Evolutionary conservation across 441 rosid species (phyloP).

Genomic region (Cnidoscolus chayamansa): DNA sequence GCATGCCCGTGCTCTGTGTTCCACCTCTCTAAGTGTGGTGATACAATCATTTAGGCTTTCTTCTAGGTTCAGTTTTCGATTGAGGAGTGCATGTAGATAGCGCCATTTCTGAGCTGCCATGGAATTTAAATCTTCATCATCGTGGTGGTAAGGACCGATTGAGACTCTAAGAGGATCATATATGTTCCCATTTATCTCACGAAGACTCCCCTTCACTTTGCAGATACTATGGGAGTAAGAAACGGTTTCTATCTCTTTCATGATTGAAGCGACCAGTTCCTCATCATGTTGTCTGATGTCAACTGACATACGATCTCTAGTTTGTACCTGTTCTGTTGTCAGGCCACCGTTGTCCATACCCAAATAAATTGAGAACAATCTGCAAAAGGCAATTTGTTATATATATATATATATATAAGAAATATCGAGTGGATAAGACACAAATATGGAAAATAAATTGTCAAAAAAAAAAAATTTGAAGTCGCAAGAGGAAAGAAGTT

Average conservation of each 20-base stretch:
- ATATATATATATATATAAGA: background rate
- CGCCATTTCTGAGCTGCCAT: conserved; percentile 51
- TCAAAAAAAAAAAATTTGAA: no score
- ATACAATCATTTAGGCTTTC: conserved; percentile 37
- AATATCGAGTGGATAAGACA: background rate
- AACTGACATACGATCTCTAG: conserved; percentile 30
- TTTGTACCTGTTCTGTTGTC: background rate
- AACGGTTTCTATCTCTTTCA: conserved; percentile 35
- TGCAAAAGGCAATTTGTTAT: conserved; percentile 3
- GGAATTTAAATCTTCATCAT: background rate
- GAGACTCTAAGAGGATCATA: conserved; percentile 40
- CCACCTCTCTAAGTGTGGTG: conserved; percentile 35
- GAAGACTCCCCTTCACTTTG: conserved; percentile 25
- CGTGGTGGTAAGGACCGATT: conserved; percentile 47
- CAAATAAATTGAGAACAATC: conserved; percentile 1
- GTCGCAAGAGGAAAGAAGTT: no score
- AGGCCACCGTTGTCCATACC: conserved; percentile 17
- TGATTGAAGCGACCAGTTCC: conserved; percentile 33
- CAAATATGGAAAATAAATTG: no score
- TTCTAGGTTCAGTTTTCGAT: conserved; percentile 37
- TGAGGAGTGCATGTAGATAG: conserved; percentile 42
- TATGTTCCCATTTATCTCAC: background rate
- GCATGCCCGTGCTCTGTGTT: conserved; percentile 39
- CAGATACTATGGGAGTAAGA: conserved; percentile 35
- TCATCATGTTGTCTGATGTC: conserved; percentile 27